These are phyloP conservation scores for Yamadazyma siamensis DNA, from an alignment of 1,139 yeast species.

Conservation along the genomic window DNA sequence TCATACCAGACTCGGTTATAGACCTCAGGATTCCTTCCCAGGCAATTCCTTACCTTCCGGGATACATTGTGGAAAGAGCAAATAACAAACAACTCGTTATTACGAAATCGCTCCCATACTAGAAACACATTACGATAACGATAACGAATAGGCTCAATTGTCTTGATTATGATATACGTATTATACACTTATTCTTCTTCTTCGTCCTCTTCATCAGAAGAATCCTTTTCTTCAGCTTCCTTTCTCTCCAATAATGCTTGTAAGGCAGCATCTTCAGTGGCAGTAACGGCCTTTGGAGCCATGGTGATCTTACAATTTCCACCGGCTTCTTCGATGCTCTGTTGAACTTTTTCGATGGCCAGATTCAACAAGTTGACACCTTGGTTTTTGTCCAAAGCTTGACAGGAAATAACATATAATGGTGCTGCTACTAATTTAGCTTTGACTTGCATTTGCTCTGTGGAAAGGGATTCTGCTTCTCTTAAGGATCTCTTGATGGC, in stretches of 20 bases:
- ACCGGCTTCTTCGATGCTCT: constrained; percentile 66
- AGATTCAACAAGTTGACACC: constrained; percentile 77
- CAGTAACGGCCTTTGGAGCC: constrained; percentile 99
- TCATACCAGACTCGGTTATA: constrained; percentile 36
- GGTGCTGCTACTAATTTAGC: constrained; percentile 98
- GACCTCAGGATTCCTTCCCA: constrained; percentile 38
- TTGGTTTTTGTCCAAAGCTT: constrained; percentile 85
- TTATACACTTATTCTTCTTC: no score
- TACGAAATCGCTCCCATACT: constrained; percentile 25
- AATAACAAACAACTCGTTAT: constrained; percentile 32
- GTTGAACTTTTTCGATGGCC: constrained; percentile 75
- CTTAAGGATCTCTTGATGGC: constrained; percentile 88
- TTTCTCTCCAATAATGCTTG: constrained; percentile 78
- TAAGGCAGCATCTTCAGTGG: constrained; percentile 96
- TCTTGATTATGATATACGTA: no score
- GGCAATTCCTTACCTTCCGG: constrained; percentile 35
- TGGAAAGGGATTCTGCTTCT: constrained; percentile 81
- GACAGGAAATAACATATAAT: constrained; percentile 87
- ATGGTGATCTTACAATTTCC: constrained; percentile 91
- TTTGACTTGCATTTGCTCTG: constrained; percentile 82
- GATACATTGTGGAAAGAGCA: constrained; percentile 39
- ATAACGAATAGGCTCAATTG: no score
- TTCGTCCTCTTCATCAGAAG: constrained; percentile 46
- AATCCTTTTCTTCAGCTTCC: constrained; percentile 46
- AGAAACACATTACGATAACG: no score